Evolutionary conservation across 805 yeast genomes (phyloP).

Genomic region (Spathaspora hagerdaliae): DNA sequence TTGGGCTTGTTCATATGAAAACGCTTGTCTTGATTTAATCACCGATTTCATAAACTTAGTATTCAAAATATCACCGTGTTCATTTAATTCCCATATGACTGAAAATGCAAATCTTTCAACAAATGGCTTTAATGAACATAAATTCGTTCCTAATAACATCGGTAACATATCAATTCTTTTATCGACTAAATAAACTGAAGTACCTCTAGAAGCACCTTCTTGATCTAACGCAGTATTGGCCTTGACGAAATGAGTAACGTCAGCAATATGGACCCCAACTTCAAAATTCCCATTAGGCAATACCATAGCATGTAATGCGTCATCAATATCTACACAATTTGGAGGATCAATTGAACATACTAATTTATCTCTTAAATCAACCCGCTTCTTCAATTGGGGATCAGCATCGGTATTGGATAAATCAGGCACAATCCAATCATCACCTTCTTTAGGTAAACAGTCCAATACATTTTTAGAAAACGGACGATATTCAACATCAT

Average conservation of each 20-base stretch:
- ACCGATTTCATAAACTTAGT: conserved; percentile 82
- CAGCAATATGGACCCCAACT: conserved; percentile 99
- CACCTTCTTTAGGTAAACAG: conserved; percentile 92
- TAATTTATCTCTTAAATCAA: conserved; percentile 81
- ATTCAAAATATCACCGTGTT: conserved; percentile 76
- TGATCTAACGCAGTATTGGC: conserved; percentile 87
- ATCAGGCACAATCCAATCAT: conserved; percentile 86
- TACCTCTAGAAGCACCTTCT: conserved; percentile 97
- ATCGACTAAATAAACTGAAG: conserved; percentile 94
- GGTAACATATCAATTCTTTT: conserved; percentile 99
- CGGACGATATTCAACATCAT: conserved; percentile 95
- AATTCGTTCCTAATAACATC: conserved; percentile 86
- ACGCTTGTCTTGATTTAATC: conserved; percentile 88
- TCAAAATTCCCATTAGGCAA: conserved; percentile 93
- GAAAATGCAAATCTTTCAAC: conserved; percentile 96
- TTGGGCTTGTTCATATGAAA: conserved; percentile 92
- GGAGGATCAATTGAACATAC: conserved; percentile 98
- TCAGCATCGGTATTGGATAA: conserved; percentile 49
- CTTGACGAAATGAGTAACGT: conserved; percentile 95
- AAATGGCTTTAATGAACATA: conserved; percentile 91
- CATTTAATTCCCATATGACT: conserved; percentile 92
- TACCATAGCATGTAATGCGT: conserved; percentile 84
- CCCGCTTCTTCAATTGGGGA: conserved; percentile 57
- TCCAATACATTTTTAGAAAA: conserved; percentile 87
- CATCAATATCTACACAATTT: conserved; percentile 94